A percentile compares a stretch with the other conserved stretches of the same genome.
Conservation (phyloP, 345 rosid species). For the Schrenkiella parvula region DNA sequence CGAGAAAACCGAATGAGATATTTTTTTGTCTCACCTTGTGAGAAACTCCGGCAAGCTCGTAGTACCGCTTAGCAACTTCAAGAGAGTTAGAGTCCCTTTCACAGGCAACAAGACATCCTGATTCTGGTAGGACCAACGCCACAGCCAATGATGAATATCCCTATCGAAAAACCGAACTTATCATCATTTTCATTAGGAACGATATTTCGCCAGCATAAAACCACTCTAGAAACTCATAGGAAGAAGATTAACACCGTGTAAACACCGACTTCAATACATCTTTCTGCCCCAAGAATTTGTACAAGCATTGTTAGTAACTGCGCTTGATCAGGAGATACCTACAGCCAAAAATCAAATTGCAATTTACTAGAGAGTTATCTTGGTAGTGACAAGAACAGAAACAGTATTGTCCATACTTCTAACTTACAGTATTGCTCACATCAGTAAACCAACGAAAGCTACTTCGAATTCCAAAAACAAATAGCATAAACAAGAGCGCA, state of each 20-base stretch:
- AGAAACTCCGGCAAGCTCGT: conserved; percentile 69
- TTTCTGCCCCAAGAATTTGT: conserved; percentile 70
- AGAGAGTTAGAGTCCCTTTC: conserved; percentile 76
- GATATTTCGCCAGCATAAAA: background rate
- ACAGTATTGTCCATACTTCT: background rate
- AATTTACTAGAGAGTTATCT: background rate
- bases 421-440: background rate
- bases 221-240: background rate
- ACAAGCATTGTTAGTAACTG: conserved; percentile 90
- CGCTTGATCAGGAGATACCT: conserved; percentile 97
- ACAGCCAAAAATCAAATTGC: background rate
- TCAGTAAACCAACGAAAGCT: background rate
- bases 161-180: conserved; percentile 31
- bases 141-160: conserved; percentile 93
- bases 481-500: background rate
- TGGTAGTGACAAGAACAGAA: background rate
- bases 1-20: background rate
- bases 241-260: conserved; percentile 51
- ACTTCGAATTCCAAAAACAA: background rate
- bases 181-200: background rate
- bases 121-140: conserved; percentile 74
- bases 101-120: conserved; percentile 82
- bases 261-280: conserved; percentile 90
- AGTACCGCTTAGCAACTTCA: conserved; percentile 72
- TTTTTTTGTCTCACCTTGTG: conserved; percentile 55